A percentile compares a stretch with the other conserved stretches of the same genome.
Evolutionary conservation across 768 basidiomycete species (phyloP).

Genomic region (Dictyophora rubrovolvata): DNA sequence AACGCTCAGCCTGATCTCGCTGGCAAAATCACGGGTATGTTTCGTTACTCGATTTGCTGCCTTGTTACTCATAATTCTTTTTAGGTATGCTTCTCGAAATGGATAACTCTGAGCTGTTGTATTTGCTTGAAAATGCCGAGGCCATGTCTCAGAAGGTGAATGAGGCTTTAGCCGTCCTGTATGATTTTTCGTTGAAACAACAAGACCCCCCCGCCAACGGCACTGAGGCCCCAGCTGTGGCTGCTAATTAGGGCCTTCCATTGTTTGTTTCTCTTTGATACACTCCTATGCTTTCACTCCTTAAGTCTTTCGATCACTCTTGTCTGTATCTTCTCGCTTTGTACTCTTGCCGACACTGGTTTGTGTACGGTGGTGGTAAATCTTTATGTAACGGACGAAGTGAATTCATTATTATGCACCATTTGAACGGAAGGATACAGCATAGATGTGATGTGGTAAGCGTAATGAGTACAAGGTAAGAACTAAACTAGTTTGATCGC

Average conservation of each 20-base stretch:
- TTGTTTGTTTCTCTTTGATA: not conserved
- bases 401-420: constrained; percentile 6
- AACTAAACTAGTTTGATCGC: constrained; percentile 21
- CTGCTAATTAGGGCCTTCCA: not conserved
- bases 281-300: not conserved
- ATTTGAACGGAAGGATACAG: not conserved
- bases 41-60: not conserved
- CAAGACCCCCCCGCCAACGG: constrained; percentile 19
- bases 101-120: constrained; percentile 89
- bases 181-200: constrained; percentile 60
- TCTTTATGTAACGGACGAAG: constrained; percentile 7
- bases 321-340: not conserved
- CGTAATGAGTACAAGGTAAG: not conserved
- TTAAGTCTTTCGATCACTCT: constrained; percentile 4
- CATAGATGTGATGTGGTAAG: not conserved
- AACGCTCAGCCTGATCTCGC: constrained; percentile 86
- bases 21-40: constrained; percentile 88
- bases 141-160: constrained; percentile 84
- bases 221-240: not conserved
- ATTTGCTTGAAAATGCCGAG: constrained; percentile 73
- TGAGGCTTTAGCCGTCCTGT: constrained; percentile 82
- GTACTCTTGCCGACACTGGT: constrained; percentile 8
- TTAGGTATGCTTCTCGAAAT: constrained; percentile 86
- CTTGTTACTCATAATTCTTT: not conserved
- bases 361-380: constrained; percentile 6